Base-by-base conservation (phyloP, 1,284 basidiomycete species). In the Schizopora paradoxa region DNA sequence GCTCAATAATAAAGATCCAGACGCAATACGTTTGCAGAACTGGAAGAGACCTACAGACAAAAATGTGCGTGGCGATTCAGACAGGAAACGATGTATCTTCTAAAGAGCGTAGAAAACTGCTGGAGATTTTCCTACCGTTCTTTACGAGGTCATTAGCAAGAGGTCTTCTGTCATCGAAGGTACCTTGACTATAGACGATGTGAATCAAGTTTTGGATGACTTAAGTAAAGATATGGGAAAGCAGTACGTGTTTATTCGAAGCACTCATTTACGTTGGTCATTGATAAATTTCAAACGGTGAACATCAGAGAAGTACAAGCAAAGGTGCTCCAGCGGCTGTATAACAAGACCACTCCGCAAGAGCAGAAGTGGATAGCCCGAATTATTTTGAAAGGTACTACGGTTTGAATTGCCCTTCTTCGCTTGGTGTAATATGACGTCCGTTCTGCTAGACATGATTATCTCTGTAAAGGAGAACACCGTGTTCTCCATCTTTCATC, bases 321-420 rank as follows among this genome's bases (percentile, higher is more conserved):
- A 1, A 82, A 76, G 39, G 77, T 91, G 22, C 61, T 95, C 46
- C 79, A 85, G 48, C 73, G 77, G 6, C 69, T 94, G 10, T 90
- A 91, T 58, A 86, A 87, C 56, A 74, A 79, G 37, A 70, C 82
- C 21, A 91, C 90, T 0, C 70, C 91, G 0, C 77, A 82, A 50
- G 90, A 96, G 58, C 91, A 94, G 58, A 76, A 80, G 45, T 98
- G 94, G 94, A 82, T 97, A 44, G 83, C 90, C 11, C 78, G 91
- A 3, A 91, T 98, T 58, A 88, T 98, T 38, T 70, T 98, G 16
- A 95, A 96, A 76, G 93, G 90, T 86, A 21, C 2, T 51, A 29
- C 29, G 36, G 18, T 22, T 26, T 14, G 21, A 27, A n/a, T n/a
- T n/a, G n/a, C n/a, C n/a, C n/a, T 39, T 35, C 3, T 18, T 21